Evolutionary conservation across 805 yeast species (phyloP).

Genomic region (Lachancea sp.): DNA sequence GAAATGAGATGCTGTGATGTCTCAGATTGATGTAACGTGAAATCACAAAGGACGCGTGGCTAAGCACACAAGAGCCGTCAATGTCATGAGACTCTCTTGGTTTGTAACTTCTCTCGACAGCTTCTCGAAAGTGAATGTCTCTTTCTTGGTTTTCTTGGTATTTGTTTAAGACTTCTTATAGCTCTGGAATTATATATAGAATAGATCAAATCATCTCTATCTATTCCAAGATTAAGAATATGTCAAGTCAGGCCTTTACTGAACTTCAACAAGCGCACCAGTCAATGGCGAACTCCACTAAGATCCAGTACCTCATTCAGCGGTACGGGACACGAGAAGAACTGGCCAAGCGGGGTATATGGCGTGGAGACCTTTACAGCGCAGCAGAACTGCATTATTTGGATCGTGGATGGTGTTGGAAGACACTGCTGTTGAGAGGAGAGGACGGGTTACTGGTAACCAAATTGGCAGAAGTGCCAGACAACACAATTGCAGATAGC

Average conservation of each 20-base stretch:
- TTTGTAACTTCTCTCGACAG: too few relatives aligned
- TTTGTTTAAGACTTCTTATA: too few relatives aligned
- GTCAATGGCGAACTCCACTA: neutral
- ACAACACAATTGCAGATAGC: neutral
- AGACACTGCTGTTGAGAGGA: conserved; percentile 17
- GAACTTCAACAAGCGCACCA: neutral
- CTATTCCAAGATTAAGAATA: too few relatives aligned
- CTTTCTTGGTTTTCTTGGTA: too few relatives aligned
- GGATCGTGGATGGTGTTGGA: conserved; percentile 32
- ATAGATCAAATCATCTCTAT: too few relatives aligned
- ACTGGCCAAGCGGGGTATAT: conserved; percentile 25
- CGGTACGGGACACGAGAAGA: conserved; percentile 24
- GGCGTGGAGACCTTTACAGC: conserved; percentile 27
- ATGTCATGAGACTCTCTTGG: too few relatives aligned
- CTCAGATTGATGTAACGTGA: too few relatives aligned
- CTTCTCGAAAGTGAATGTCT: too few relatives aligned
- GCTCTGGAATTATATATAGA: too few relatives aligned
- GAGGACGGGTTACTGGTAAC: conserved; percentile 10
- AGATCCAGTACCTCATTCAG: conserved; percentile 11
- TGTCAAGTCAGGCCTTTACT: neutral
- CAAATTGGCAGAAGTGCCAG: conserved; percentile 4
- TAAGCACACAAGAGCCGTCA: too few relatives aligned
- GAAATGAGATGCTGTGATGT: too few relatives aligned
- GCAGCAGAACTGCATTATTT: conserved; percentile 7
- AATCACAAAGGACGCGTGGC: too few relatives aligned